Conservation (phyloP, 2,329 filamentous ascomycete genomes). For the Metarhizium humberi region DNA sequence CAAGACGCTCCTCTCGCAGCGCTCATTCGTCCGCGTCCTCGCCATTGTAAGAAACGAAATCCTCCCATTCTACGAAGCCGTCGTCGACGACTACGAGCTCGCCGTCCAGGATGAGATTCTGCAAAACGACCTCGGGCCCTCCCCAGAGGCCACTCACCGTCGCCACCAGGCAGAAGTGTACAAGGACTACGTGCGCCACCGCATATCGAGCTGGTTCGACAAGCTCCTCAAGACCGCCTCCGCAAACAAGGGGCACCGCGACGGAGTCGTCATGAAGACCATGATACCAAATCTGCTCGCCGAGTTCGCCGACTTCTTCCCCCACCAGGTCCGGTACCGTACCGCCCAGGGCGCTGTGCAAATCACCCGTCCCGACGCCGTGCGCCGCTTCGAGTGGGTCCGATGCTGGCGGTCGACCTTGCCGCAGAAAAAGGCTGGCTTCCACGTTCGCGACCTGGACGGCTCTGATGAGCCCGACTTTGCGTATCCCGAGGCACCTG, state of each 20-base stretch:
- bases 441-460: constrained; percentile 6
- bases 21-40: constrained; percentile 21
- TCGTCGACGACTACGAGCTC: constrained; percentile 15
- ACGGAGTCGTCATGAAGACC: constrained; percentile 10
- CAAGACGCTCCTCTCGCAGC: constrained; percentile 26
- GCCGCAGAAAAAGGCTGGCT: constrained; percentile 15
- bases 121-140: constrained; percentile 13
- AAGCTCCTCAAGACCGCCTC: constrained; percentile 18
- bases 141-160: constrained; percentile 11
- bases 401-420: constrained; percentile 14
- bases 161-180: constrained; percentile 19
- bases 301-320: constrained; percentile 26
- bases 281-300: constrained; percentile 21
- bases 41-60: constrained; percentile 29
- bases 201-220: constrained; percentile 18
- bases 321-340: constrained; percentile 20
- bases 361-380: constrained; percentile 14
- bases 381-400: constrained; percentile 14
- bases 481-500: constrained; percentile 14
- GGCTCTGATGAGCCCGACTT: constrained; percentile 11
- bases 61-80: constrained; percentile 26
- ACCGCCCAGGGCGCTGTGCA: constrained; percentile 20
- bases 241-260: constrained; percentile 11
- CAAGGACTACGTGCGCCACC: constrained; percentile 23
- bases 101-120: constrained; percentile 25